Evolutionary conservation across 2,329 filamentous ascomycete species (phyloP).

Genomic region (Botrytis deweyae): DNA sequence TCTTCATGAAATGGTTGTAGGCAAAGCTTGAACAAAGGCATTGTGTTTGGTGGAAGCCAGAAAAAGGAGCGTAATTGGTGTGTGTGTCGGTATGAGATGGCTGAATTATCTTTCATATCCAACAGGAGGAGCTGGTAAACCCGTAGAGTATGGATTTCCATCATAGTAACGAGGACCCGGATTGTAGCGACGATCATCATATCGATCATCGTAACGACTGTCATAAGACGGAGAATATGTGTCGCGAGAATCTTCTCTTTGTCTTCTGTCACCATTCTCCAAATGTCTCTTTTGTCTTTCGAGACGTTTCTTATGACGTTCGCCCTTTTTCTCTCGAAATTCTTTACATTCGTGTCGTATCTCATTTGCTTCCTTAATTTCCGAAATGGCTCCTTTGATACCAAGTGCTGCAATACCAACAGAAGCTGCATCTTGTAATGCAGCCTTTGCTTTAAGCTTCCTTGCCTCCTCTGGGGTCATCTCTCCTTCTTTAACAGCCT

Average conservation of each 20-base stretch:
- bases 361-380: conserved; percentile 68
- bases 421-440: conserved; percentile 63
- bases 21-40: conserved; percentile 21
- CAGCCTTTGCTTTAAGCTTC: conserved; percentile 62
- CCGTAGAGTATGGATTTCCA: conserved; percentile 46
- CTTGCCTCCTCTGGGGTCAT: conserved; percentile 62
- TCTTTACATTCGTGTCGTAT: conserved; percentile 56
- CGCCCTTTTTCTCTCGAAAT: conserved; percentile 50
- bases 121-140: conserved; percentile 39
- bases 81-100: neutral
- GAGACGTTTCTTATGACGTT: conserved; percentile 46
- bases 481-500: conserved; percentile 60
- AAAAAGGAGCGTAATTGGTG: neutral
- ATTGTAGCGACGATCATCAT: conserved; percentile 36
- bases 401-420: conserved; percentile 66
- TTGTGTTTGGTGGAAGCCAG: conserved; percentile 5
- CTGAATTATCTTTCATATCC: conserved; percentile 31
- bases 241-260: conserved; percentile 17
- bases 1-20: neutral
- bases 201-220: conserved; percentile 25
- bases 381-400: conserved; percentile 61
- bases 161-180: conserved; percentile 46
- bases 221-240: conserved; percentile 17
- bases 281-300: conserved; percentile 43
- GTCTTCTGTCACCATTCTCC: conserved; percentile 26